Percentiles rank a stretch among this genome's conserved stretches.
Conservation (phyloP, 306 rosid species). For the Prinsepia uniflora region DNA sequence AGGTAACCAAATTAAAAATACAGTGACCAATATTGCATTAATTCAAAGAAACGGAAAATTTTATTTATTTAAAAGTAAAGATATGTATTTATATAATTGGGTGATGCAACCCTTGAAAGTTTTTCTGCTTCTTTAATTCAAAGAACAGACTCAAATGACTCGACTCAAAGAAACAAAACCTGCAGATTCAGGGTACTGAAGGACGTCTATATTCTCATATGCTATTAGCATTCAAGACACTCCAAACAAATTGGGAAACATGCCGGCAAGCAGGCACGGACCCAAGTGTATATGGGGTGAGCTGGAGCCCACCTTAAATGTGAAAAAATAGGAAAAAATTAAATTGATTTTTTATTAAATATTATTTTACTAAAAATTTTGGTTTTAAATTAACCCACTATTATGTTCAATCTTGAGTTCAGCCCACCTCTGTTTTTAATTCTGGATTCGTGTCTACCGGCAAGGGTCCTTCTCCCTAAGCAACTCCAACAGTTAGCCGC, state of each 20-base stretch:
- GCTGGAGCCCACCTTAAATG: too few relatives aligned
- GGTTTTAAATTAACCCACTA: too few relatives aligned
- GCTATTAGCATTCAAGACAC: neutral
- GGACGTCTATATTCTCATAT: slow-evolving; percentile 6
- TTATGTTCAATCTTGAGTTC: too few relatives aligned
- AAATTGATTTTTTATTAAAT: too few relatives aligned
- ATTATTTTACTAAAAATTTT: too few relatives aligned
- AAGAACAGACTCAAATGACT: slow-evolving; percentile 2
- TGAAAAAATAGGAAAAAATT: too few relatives aligned
- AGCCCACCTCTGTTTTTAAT: too few relatives aligned
- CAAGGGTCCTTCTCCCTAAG: slow-evolving; percentile 12
- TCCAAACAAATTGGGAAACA: slow-evolving; percentile 1
- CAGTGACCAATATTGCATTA: too few relatives aligned
- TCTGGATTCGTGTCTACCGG: too few relatives aligned
- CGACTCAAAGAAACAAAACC: slow-evolving; percentile 4
- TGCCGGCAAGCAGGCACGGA: neutral
- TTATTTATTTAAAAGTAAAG: slow-evolving; percentile 8
- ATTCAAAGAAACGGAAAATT: neutral
- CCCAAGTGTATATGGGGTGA: too few relatives aligned
- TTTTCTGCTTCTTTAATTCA: slow-evolving; percentile 25
- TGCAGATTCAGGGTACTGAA: slow-evolving; percentile 3
- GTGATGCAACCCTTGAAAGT: slow-evolving; percentile 12
- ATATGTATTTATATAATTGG: slow-evolving; percentile 12
- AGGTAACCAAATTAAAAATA: neutral
- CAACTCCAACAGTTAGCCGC: slow-evolving; percentile 13